Evolutionary conservation across 2,329 filamentous ascomycete genomes (phyloP).

Genomic region (Neonectria ditissima): DNA sequence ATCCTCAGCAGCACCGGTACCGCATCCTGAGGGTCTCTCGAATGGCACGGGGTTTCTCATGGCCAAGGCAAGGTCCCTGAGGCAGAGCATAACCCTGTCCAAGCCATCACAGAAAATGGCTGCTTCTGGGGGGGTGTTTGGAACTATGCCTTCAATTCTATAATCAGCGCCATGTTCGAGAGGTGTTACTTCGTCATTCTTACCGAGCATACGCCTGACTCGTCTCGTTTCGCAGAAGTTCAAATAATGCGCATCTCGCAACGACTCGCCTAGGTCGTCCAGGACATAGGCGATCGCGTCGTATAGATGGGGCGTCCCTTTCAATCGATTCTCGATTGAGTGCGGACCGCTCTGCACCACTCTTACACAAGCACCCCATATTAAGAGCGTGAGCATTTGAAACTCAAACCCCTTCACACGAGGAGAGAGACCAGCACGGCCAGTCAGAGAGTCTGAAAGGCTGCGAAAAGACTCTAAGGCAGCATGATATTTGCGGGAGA

Average conservation of each 20-base stretch:
- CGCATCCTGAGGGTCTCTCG: conserved; percentile 43
- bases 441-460: neutral
- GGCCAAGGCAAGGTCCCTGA: conserved; percentile 53
- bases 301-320: conserved; percentile 35
- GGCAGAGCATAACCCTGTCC: too few species aligned
- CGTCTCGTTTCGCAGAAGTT: too few species aligned
- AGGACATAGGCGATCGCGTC: conserved; percentile 42
- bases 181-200: conserved; percentile 7
- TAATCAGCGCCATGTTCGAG: conserved; percentile 4
- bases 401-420: too few species aligned
- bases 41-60: conserved; percentile 53
- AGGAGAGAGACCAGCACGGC: too few species aligned
- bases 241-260: conserved; percentile 26
- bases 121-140: too few species aligned
- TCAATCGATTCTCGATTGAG: conserved; percentile 36
- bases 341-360: conserved; percentile 27
- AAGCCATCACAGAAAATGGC: too few species aligned
- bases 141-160: too few species aligned
- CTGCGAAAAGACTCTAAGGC: conserved; percentile 1
- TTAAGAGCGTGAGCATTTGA: too few species aligned
- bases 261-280: conserved; percentile 22
- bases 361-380: conserved; percentile 38
- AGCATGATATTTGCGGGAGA: conserved; percentile 13
- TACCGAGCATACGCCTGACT: too few species aligned
- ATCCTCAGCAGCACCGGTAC: conserved; percentile 32